These are phyloP conservation scores for Wallacemonas sp. DNA, from an alignment of 208 protist species.

Conservation along the genomic window DNA sequence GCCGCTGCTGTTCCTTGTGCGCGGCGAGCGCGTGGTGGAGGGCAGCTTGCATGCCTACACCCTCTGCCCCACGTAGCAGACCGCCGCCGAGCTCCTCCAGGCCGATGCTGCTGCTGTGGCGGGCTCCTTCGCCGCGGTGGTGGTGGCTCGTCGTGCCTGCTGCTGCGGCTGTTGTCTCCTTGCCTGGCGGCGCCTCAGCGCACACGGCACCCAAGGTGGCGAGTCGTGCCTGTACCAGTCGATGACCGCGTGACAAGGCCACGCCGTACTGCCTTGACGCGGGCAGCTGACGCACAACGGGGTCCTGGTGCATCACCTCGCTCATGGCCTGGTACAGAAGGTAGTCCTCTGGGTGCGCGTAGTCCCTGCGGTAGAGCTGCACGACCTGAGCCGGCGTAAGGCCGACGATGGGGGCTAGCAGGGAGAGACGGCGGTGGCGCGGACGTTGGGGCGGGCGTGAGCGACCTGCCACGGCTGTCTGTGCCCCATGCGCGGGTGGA, in stretches of 20 bases:
- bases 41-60: neutral
- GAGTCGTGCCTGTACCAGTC: slow-evolving; percentile 10
- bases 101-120: slow-evolving; percentile 5
- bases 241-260: slow-evolving; percentile 19
- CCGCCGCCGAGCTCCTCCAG: slow-evolving; percentile 6
- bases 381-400: slow-evolving; percentile 36
- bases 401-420: slow-evolving; percentile 35
- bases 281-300: slow-evolving; percentile 14
- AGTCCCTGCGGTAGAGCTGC: slow-evolving; percentile 22
- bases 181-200: neutral
- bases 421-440: slow-evolving; percentile 16
- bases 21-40: neutral
- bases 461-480: too few relatives aligned
- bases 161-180: neutral
- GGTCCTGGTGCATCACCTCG: slow-evolving; percentile 1
- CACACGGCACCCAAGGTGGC: neutral
- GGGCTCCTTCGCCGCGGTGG: neutral
- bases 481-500: too few relatives aligned
- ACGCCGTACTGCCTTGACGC: slow-evolving; percentile 23
- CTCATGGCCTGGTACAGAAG: slow-evolving; percentile 23
- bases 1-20: neutral
- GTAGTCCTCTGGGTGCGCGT: slow-evolving; percentile 48
- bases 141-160: neutral
- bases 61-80: neutral
- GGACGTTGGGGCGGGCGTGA: too few relatives aligned